phyloP scores from a whole-genome alignment of 108 stramenopile species.

The Nitzschia putrida region DNA sequence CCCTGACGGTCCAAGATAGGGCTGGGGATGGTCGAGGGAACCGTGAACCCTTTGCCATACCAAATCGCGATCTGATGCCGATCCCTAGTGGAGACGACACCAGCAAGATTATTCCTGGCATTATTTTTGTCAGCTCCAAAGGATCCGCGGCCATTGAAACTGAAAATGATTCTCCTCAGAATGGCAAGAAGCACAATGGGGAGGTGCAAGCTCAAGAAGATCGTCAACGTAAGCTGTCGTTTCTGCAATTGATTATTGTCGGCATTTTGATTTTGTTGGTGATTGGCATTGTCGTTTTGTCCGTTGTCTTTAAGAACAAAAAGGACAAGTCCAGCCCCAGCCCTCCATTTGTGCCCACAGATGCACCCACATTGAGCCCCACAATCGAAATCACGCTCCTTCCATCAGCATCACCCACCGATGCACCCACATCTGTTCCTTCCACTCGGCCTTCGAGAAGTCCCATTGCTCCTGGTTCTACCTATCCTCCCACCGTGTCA shows the following conservation, averaged over 20 bases:
- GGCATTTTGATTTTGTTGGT: slow-evolving; percentile 3
- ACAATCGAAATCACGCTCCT: not conserved
- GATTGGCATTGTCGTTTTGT: slow-evolving; percentile 18
- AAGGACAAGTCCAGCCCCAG: not conserved
- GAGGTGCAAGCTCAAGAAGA: not conserved
- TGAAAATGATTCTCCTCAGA: not conserved
- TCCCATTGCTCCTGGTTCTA: not conserved
- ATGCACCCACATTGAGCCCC: not conserved
- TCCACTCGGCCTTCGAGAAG: not conserved
- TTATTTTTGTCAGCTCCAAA: slow-evolving; percentile 24
- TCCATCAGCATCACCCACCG: not conserved
- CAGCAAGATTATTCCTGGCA: slow-evolving; percentile 20
- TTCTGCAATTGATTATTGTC: not conserved
- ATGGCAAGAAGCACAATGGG: not conserved
- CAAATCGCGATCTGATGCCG: slow-evolving; percentile 5
- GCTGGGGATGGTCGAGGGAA: slow-evolving; percentile 11
- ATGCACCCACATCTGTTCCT: not conserved
- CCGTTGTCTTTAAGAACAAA: slow-evolving; percentile 4
- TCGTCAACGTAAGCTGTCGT: not conserved
- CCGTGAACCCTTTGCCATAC: slow-evolving; percentile 3
- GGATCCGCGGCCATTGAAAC: slow-evolving; percentile 15
- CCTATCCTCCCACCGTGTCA: slow-evolving; percentile 7
- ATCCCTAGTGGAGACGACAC: not conserved
- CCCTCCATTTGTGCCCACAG: not conserved
- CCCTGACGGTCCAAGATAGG: slow-evolving; percentile 2